A percentile compares a stretch with the other conserved stretches of the same genome.
Conservation (phyloP, 257 asterid species). For the Agastache rugosa region DNA sequence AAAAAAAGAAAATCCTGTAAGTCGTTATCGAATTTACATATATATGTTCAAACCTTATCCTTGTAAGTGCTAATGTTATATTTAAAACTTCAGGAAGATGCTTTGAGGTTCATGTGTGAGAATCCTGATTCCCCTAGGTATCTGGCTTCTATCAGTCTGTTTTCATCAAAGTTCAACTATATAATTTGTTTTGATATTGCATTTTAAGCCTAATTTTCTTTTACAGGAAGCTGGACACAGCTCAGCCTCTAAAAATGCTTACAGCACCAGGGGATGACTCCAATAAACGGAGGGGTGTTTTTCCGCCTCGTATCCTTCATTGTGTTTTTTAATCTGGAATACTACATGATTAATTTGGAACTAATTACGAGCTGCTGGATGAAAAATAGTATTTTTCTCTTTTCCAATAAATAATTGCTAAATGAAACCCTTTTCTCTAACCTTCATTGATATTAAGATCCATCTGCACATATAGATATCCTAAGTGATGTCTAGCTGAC, state of each 20-base stretch:
- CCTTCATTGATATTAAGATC: slow-evolving; percentile 14
- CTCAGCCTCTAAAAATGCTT: slow-evolving; percentile 77
- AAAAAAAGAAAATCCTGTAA: slow-evolving; percentile 58
- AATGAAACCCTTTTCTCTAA: slow-evolving; percentile 6
- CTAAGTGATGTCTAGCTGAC: slow-evolving; percentile 6
- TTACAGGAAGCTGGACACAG: slow-evolving; percentile 65
- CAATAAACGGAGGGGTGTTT: slow-evolving; percentile 71
- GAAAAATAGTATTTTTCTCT: slow-evolving; percentile 9
- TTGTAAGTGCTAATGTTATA: slow-evolving; percentile 28
- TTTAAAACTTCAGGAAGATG: slow-evolving; percentile 61
- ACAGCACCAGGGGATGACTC: slow-evolving; percentile 76
- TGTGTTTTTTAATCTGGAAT: slow-evolving; percentile 31
- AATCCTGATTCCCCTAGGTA: slow-evolving; percentile 69
- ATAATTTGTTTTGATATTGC: slow-evolving; percentile 16
- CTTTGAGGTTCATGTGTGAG: slow-evolving; percentile 49
- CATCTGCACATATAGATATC: background rate
- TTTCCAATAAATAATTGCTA: slow-evolving; percentile 16
- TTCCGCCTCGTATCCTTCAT: slow-evolving; percentile 87
- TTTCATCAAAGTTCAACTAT: slow-evolving; percentile 26
- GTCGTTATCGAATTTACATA: slow-evolving; percentile 37
- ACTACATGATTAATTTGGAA: slow-evolving; percentile 23
- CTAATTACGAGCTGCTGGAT: slow-evolving; percentile 26
- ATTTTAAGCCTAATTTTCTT: slow-evolving; percentile 39
- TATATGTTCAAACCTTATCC: slow-evolving; percentile 33
- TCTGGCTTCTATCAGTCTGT: slow-evolving; percentile 28